phyloP scores from a whole-genome alignment of 257 asterid species.

The Prunella vulgaris region DNA sequence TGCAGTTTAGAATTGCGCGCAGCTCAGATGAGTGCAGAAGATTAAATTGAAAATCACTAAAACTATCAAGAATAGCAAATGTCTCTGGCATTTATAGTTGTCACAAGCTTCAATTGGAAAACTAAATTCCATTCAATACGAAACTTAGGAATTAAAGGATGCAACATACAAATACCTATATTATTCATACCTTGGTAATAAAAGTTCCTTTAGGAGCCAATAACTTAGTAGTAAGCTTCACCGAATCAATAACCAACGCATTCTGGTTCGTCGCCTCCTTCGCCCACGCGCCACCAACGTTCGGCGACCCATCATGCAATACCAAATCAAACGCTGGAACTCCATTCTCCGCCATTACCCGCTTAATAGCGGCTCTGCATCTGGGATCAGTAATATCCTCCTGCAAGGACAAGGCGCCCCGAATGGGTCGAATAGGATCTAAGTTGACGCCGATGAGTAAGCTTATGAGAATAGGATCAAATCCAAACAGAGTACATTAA shows the following conservation, averaged over 20 bases:
- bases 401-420: slow-evolving; percentile 77
- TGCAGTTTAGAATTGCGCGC: background rate
- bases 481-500: too few relatives aligned
- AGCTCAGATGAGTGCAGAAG: background rate
- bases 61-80: background rate
- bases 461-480: too few relatives aligned
- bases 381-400: slow-evolving; percentile 70
- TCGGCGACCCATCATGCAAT: slow-evolving; percentile 89
- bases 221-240: slow-evolving; percentile 74
- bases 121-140: background rate
- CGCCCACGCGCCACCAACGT: slow-evolving; percentile 97
- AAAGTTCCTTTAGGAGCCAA: slow-evolving; percentile 88
- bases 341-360: slow-evolving; percentile 74
- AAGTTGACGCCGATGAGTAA: slow-evolving; percentile 91
- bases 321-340: slow-evolving; percentile 72
- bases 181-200: slow-evolving; percentile 61
- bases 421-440: slow-evolving; percentile 72
- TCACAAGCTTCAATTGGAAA: background rate
- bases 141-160: background rate
- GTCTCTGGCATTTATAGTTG: background rate
- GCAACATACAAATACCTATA: background rate
- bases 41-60: background rate
- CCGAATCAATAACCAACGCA: slow-evolving; percentile 81
- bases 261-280: slow-evolving; percentile 88
- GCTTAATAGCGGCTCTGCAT: slow-evolving; percentile 56